Conservation (phyloP, 352 stramenopile species). For the Globisporangium middletonii region DNA sequence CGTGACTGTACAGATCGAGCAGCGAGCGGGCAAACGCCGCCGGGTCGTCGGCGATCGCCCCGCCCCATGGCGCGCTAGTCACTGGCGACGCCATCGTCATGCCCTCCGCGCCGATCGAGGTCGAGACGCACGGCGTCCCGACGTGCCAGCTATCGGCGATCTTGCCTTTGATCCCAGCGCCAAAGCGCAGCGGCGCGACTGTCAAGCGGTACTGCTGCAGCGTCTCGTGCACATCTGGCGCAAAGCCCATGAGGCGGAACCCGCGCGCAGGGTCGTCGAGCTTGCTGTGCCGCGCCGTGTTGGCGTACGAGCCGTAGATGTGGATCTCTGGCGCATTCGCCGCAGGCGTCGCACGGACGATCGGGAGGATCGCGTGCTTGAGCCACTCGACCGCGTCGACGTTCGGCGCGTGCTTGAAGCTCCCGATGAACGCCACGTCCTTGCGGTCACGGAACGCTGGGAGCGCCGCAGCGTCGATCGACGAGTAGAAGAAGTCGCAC, state of each 20-base stretch:
- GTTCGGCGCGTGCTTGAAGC: slow-evolving; percentile 91
- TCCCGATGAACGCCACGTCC: slow-evolving; percentile 88
- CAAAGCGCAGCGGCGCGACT: slow-evolving; percentile 90
- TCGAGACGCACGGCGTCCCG: slow-evolving; percentile 88
- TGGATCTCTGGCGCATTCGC: slow-evolving; percentile 46
- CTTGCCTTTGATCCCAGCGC: slow-evolving; percentile 94
- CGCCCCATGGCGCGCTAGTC: slow-evolving; percentile 33
- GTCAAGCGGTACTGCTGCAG: slow-evolving; percentile 66
- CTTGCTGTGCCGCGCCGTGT: slow-evolving; percentile 41
- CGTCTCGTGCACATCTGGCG: slow-evolving; percentile 61
- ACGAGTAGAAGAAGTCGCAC: slow-evolving; percentile 71
- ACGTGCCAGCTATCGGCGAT: slow-evolving; percentile 91
- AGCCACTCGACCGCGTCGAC: slow-evolving; percentile 86
- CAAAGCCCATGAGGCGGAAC: slow-evolving; percentile 79
- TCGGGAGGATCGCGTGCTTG: slow-evolving; percentile 57
- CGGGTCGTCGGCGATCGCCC: slow-evolving; percentile 39
- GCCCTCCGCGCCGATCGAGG: slow-evolving; percentile 85
- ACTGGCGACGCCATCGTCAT: slow-evolving; percentile 27
- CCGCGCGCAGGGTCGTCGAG: slow-evolving; percentile 40
- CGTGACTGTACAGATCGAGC: slow-evolving; percentile 37
- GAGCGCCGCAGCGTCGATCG: slow-evolving; percentile 13
- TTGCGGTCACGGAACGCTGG: slow-evolving; percentile 24
- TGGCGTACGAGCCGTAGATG: slow-evolving; percentile 82
- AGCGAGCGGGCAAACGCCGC: slow-evolving; percentile 37
- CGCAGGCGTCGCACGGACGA: slow-evolving; percentile 31